Conservation (phyloP, 2,329 filamentous ascomycete genomes). For the Paecilomyces sp. region DNA sequence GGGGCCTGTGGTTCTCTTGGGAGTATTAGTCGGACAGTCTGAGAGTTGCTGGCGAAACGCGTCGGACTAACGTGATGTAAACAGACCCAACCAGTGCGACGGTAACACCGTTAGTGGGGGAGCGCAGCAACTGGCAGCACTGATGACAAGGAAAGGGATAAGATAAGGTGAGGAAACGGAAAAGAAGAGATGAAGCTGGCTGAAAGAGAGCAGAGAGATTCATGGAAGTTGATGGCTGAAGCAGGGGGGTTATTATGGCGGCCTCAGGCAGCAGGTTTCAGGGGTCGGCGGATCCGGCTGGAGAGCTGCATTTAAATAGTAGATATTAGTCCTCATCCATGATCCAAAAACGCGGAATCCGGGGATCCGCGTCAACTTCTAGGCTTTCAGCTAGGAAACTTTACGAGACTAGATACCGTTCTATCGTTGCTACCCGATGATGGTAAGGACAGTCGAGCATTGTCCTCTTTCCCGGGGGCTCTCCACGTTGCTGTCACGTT, state of each 20-base stretch:
- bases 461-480: background rate
- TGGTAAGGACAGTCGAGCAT: background rate
- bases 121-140: background rate
- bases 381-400: background rate
- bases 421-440: background rate
- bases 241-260: background rate
- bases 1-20: background rate
- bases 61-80: background rate
- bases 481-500: background rate
- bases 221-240: slow-evolving; percentile 2
- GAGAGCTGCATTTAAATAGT: background rate
- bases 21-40: background rate
- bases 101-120: background rate
- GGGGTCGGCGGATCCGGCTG: background rate
- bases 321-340: too few relatives aligned
- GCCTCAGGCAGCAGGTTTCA: background rate
- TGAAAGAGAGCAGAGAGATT: background rate
- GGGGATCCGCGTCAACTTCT: background rate
- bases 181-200: background rate
- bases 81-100: background rate
- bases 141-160: background rate
- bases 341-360: background rate
- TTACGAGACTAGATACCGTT: background rate
- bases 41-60: background rate
- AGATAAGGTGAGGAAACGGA: background rate